phyloP scores from a whole-genome alignment of 108 stramenopile species.

The Cyclotella baltica region DNA sequence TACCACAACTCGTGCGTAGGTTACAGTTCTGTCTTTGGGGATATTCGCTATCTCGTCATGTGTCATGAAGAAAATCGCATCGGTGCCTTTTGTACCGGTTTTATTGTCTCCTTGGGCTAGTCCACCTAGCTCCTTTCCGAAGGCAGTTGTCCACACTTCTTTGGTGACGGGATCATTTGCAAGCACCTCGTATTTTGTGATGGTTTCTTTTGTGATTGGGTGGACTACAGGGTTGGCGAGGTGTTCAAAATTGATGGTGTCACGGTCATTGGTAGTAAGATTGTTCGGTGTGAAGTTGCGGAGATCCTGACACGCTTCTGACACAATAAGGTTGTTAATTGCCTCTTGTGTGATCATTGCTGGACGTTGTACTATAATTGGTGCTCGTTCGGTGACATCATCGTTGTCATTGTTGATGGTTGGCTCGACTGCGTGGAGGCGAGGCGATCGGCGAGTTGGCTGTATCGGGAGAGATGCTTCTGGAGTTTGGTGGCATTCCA shows the following conservation, averaged over 20 bases:
- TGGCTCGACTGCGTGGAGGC: background rate
- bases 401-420: too few relatives aligned
- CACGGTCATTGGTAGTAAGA: too few relatives aligned
- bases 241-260: too few relatives aligned
- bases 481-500: background rate
- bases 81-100: background rate
- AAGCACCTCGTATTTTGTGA: background rate
- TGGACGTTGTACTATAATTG: background rate
- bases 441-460: background rate
- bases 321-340: background rate
- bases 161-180: background rate
- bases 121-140: constrained; percentile 2
- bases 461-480: background rate
- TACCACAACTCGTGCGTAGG: constrained; percentile 46
- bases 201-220: constrained; percentile 6
- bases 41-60: constrained; percentile 17
- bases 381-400: too few relatives aligned
- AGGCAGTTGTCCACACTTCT: constrained; percentile 2
- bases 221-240: background rate
- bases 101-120: constrained; percentile 12
- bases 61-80: background rate
- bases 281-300: too few relatives aligned
- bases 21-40: constrained; percentile 29
- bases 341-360: background rate
- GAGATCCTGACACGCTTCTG: too few relatives aligned